Evolutionary conservation across 768 basidiomycete species (phyloP).

Genomic region (Udeniomyces megalosporus): DNA sequence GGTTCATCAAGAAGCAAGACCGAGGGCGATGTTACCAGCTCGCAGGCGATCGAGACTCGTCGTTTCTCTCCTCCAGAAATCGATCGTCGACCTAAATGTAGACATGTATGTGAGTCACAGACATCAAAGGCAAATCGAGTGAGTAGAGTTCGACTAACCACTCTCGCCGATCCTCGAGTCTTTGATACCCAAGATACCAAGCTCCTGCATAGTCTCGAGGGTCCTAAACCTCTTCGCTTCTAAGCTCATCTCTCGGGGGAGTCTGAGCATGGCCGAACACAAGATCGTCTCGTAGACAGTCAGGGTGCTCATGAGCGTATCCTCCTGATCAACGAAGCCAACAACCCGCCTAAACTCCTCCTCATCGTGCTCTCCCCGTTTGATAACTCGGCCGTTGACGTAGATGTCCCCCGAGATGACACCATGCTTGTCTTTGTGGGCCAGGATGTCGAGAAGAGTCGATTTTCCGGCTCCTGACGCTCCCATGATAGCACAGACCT

Average conservation of each 20-base stretch:
- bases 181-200: conserved; percentile 82
- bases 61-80: conserved; percentile 98
- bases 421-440: conserved; percentile 74
- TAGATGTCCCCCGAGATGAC: conserved; percentile 53
- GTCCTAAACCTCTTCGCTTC: conserved; percentile 91
- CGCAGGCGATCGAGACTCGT: conserved; percentile 91
- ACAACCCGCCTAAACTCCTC: conserved; percentile 63
- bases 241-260: conserved; percentile 87
- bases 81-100: conserved; percentile 51
- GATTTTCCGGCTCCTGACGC: conserved; percentile 94
- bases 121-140: not conserved
- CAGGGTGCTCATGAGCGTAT: conserved; percentile 88
- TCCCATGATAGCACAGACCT: conserved; percentile 91
- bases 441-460: conserved; percentile 89
- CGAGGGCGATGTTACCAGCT: conserved; percentile 90
- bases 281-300: conserved; percentile 96
- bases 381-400: conserved; percentile 54
- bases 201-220: conserved; percentile 86
- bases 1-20: conserved; percentile 95
- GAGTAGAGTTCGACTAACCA: conserved; percentile 36
- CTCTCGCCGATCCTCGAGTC: conserved; percentile 77
- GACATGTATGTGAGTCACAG: no score
- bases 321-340: conserved; percentile 97
- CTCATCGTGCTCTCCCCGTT: conserved; percentile 38
- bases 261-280: conserved; percentile 73